Percentiles rank a stretch among this genome's conserved stretches.
These are phyloP conservation scores for Saururus chinensis DNA, from an alignment of 164 flowering plant genomes.

Conservation along the genomic window DNA sequence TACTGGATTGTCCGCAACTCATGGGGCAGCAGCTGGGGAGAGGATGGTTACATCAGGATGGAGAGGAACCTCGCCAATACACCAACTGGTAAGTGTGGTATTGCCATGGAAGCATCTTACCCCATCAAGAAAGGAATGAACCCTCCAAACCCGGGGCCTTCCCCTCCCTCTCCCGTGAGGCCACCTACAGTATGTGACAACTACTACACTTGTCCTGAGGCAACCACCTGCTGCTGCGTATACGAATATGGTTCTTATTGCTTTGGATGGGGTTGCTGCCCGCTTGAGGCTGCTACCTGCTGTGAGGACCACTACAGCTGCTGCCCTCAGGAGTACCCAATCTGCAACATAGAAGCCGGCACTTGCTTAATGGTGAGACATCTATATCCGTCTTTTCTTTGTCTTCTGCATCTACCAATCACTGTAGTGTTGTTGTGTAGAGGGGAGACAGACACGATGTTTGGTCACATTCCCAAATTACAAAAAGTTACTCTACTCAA, in stretches of 20 bases:
- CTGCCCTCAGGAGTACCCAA: slow-evolving; percentile 88
- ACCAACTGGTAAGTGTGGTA: slow-evolving; percentile 65
- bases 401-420: too few relatives aligned
- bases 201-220: slow-evolving; percentile 49
- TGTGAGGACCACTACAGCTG: slow-evolving; percentile 80
- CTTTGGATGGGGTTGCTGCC: slow-evolving; percentile 95
- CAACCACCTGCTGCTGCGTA: slow-evolving; percentile 76
- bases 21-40: slow-evolving; percentile 92
- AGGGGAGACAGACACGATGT: too few relatives aligned
- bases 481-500: neutral
- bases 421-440: too few relatives aligned
- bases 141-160: slow-evolving; percentile 90
- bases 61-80: slow-evolving; percentile 42
- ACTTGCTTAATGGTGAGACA: slow-evolving; percentile 51
- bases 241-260: slow-evolving; percentile 35
- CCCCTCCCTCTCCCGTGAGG: slow-evolving; percentile 64
- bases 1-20: slow-evolving; percentile 94
- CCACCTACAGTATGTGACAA: slow-evolving; percentile 59
- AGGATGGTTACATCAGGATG: slow-evolving; percentile 64
- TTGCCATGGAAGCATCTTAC: slow-evolving; percentile 78
- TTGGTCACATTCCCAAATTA: neutral
- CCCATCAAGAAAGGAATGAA: slow-evolving; percentile 66
- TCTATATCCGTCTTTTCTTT: neutral
- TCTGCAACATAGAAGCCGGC: slow-evolving; percentile 58
- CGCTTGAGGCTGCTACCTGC: slow-evolving; percentile 83